Base-by-base conservation (phyloP, 345 rosid genomes). In the Litchi chinensis region DNA sequence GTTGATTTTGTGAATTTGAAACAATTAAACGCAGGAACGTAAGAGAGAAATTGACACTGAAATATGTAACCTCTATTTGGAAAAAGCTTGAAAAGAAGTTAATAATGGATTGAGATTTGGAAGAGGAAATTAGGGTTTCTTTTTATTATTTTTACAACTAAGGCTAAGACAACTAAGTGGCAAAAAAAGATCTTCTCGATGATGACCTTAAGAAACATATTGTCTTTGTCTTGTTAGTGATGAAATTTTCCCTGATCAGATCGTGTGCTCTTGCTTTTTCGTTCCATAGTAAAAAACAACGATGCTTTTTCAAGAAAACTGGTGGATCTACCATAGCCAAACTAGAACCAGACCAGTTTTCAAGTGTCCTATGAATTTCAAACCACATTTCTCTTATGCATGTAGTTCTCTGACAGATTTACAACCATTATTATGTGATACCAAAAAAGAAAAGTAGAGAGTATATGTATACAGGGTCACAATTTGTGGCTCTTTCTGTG, bases 181-280 rank as follows among this genome's bases (percentile, higher is more conserved):
- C 13, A 48, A 73, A 79, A 70, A 59, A 76, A 77, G 79, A 32
- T 65, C 44, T 77, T 79, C 28, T 68, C 10, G 75, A 56, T 71
- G 28, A 54, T 74, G 15, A 60, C 32, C 24, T 68, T 37, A 73
- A 65, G 65, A 76, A 52, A 69, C 68, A 60, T 57, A 54, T 22
- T 80, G 79, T 76, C 68, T 73, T 54, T 79, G 76, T 87, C 80
- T 50, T 67, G 76, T 76, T 86, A 70, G 83, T 74, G 74, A 73
- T 76, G 62, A 76, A 70, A 65, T 56, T 75, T 71, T 73, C 65
- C 69, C 5, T 43, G 64, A 57, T 71, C 73, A 65, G 69, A 76
- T 81, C 77, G 41, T 21, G 64, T 77, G 80, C 70, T 76, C 57
- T 0, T 66, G 66, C 76, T 70, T 72, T 71, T 64, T 59, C 54